Percentiles rank a stretch among this genome's conserved stretches.
These are phyloP conservation scores for Xylaria nigripes DNA, from an alignment of 495 filamentous ascomycete species.

Conservation along the genomic window DNA sequence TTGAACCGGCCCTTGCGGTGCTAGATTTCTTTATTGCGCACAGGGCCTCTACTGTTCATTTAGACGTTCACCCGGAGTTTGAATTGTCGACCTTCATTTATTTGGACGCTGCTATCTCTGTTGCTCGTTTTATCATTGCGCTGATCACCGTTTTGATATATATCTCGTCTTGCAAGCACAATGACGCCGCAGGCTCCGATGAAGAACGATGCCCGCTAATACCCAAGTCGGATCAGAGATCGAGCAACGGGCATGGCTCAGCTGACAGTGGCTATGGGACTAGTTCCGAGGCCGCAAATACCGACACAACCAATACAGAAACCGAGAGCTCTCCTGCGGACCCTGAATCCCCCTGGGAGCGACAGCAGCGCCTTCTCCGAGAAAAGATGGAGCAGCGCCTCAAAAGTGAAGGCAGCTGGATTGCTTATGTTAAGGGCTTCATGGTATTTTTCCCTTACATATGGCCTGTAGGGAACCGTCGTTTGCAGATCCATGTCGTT, in stretches of 20 bases:
- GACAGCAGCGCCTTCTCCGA: slow-evolving; percentile 40
- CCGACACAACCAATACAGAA: slow-evolving; percentile 23
- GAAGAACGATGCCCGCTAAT: slow-evolving; percentile 46
- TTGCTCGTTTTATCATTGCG: slow-evolving; percentile 27
- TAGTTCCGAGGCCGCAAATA: slow-evolving; percentile 31
- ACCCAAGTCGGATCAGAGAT: slow-evolving; percentile 25
- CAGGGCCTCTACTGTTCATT: slow-evolving; percentile 6
- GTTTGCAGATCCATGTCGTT: slow-evolving; percentile 47
- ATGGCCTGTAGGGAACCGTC: slow-evolving; percentile 50
- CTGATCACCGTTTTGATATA: slow-evolving; percentile 25
- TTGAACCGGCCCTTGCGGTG: slow-evolving; percentile 39
- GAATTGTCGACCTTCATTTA: slow-evolving; percentile 18
- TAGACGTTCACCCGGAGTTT: slow-evolving; percentile 2
- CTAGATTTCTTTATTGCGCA: slow-evolving; percentile 26
- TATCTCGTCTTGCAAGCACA: slow-evolving; percentile 24
- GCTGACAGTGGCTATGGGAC: slow-evolving; percentile 38
- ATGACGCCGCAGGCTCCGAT: slow-evolving; percentile 32
- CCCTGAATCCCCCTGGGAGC: slow-evolving; percentile 41
- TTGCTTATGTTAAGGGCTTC: slow-evolving; percentile 55
- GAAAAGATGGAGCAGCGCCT: slow-evolving; percentile 50
- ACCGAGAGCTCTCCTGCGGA: slow-evolving; percentile 30
- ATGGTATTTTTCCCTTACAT: slow-evolving; percentile 56
- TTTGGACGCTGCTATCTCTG: slow-evolving; percentile 28
- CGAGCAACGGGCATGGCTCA: slow-evolving; percentile 18
- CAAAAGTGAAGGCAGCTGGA: slow-evolving; percentile 55